Percentiles rank a stretch among this genome's conserved stretches.
Conservation (phyloP, 129 eudicot species). For the Lactuca saligna region DNA sequence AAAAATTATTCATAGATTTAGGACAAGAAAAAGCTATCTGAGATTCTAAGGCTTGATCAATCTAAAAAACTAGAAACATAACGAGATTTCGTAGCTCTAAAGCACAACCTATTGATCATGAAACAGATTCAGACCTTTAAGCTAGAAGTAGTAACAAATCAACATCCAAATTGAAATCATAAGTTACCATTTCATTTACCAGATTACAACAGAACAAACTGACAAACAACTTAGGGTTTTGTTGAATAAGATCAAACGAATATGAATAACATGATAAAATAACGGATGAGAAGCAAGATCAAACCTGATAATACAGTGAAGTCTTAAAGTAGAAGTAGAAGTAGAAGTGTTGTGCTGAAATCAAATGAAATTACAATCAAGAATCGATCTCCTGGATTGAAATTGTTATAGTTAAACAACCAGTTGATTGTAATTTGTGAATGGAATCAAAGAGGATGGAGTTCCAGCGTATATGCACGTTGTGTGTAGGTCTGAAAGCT, state of each 20-base stretch:
- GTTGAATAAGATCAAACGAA: neutral
- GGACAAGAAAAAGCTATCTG: neutral
- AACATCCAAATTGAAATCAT: neutral
- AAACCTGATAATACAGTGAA: constrained; percentile 27
- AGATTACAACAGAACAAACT: neutral
- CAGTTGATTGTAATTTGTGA: neutral
- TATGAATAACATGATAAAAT: neutral
- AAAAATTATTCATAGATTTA: constrained; percentile 1
- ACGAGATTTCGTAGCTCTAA: constrained; percentile 5
- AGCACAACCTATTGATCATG: constrained; percentile 17
- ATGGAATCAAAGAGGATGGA: neutral
- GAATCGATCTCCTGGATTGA: constrained; percentile 9
- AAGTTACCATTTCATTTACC: neutral
- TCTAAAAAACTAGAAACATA: neutral
- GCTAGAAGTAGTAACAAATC: neutral
- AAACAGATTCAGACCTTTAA: constrained; percentile 9
- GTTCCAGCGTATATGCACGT: constrained; percentile 10
- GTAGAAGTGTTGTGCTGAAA: constrained; percentile 3
- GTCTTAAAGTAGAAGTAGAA: constrained; percentile 13
- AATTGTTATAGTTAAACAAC: neutral
- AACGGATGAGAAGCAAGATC: constrained; percentile 18
- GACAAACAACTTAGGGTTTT: constrained; percentile 17
- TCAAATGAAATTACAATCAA: constrained; percentile 4
- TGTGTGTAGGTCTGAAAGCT: constrained; percentile 11
- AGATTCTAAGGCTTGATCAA: neutral